phyloP scores from a whole-genome alignment of 2,329 filamentous ascomycete species.

The Ophiostoma populinum region DNA sequence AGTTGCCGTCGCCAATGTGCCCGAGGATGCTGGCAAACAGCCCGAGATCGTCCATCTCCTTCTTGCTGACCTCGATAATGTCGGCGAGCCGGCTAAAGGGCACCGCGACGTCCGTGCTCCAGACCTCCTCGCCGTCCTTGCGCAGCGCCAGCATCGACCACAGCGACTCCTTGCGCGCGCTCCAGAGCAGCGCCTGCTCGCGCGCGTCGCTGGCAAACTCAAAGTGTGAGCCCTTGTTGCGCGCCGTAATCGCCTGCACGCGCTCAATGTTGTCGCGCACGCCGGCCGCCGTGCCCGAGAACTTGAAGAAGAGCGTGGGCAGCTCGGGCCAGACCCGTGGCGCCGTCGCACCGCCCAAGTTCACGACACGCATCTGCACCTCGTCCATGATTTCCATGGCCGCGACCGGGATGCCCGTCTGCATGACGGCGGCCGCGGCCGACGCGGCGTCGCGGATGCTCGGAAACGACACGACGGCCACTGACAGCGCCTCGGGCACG shows the following conservation, averaged over 20 bases:
- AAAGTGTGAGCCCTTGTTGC: conserved; percentile 48
- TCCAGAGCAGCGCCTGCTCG: conserved; percentile 64
- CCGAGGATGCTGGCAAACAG: conserved; percentile 78
- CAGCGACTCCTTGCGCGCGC: conserved; percentile 64
- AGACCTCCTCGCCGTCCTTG: conserved; percentile 52
- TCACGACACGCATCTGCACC: conserved; percentile 72
- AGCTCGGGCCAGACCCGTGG: conserved; percentile 55
- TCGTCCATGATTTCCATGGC: conserved; percentile 83
- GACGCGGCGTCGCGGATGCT: conserved; percentile 59
- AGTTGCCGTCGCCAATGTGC: conserved; percentile 87
- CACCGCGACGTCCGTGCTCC: conserved; percentile 72
- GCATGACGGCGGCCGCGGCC: conserved; percentile 60
- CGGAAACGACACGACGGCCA: conserved; percentile 66
- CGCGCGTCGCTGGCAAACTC: conserved; percentile 57
- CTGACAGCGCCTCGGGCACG: conserved; percentile 57
- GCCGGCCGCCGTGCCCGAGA: conserved; percentile 61
- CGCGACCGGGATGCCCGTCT: conserved; percentile 53
- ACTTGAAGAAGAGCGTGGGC: conserved; percentile 73
- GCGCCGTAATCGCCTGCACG: conserved; percentile 49
- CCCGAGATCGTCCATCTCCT: conserved; percentile 71
- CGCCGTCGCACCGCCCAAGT: conserved; percentile 51
- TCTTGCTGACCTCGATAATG: conserved; percentile 69
- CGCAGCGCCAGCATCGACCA: conserved; percentile 65
- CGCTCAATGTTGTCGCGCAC: conserved; percentile 60
- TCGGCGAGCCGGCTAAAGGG: conserved; percentile 60